These are phyloP conservation scores for Saururus chinensis DNA, from an alignment of 164 flowering plant species.

Conservation along the genomic window DNA sequence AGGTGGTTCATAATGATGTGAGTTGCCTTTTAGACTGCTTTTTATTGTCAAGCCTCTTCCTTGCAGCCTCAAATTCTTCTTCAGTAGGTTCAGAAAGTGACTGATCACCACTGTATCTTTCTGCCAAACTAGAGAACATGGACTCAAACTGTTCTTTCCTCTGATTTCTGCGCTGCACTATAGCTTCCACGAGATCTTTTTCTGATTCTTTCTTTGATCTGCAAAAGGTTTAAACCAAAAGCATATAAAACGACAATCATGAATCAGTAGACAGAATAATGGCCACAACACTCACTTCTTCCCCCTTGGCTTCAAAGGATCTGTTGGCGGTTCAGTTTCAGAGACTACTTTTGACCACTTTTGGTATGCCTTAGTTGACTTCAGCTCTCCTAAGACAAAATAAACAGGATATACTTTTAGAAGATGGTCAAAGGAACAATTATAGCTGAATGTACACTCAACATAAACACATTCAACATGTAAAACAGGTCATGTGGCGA, in stretches of 20 bases:
- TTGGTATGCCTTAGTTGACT: slow-evolving; percentile 59
- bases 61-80: slow-evolving; percentile 89
- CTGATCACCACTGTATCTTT: slow-evolving; percentile 48
- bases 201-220: slow-evolving; percentile 51
- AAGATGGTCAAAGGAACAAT: background rate
- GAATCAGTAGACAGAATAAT: background rate
- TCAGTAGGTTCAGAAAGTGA: slow-evolving; percentile 56
- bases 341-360: slow-evolving; percentile 76
- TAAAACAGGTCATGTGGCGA: background rate
- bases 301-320: slow-evolving; percentile 42
- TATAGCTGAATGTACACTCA: too few species aligned
- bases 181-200: slow-evolving; percentile 55
- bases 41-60: slow-evolving; percentile 34
- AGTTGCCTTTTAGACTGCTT: background rate
- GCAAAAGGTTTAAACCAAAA: slow-evolving; percentile 6
- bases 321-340: slow-evolving; percentile 66
- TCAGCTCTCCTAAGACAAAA: slow-evolving; percentile 43
- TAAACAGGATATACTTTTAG: background rate
- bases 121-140: slow-evolving; percentile 62
- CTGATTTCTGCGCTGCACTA: slow-evolving; percentile 63
- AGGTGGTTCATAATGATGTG: background rate
- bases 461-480: too few species aligned
- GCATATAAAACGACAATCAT: background rate
- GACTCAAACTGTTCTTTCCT: slow-evolving; percentile 69
- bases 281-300: slow-evolving; percentile 25